Conservation (phyloP, 23 red algal species). For the Gracilariopsis chorda region DNA sequence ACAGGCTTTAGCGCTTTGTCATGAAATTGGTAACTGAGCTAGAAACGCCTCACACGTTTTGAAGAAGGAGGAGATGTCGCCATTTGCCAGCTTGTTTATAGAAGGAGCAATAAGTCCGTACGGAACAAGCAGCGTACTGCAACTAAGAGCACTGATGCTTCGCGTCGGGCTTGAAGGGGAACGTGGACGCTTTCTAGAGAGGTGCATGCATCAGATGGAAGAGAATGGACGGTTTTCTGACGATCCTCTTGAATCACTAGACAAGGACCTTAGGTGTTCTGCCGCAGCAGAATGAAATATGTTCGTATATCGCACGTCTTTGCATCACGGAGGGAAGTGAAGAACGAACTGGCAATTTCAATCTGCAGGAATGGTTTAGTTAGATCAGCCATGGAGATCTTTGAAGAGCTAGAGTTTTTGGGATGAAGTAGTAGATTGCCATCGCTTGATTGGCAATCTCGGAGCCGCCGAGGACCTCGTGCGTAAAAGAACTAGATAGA, state of each 20-base stretch:
- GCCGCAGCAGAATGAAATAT: conserved; percentile 19
- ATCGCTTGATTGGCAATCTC: conserved; percentile 78
- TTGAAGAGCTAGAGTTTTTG: conserved; percentile 68
- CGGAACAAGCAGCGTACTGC: conserved; percentile 34
- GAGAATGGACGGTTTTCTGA: conserved; percentile 48
- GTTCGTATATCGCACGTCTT: conserved; percentile 37
- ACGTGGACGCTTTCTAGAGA: conserved; percentile 74
- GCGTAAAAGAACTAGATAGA: conserved; percentile 20
- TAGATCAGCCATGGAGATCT: conserved; percentile 72
- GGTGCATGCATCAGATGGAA: conserved; percentile 79
- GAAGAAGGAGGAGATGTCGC: background rate
- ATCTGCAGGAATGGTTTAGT: conserved; percentile 76
- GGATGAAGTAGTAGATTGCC: conserved; percentile 91
- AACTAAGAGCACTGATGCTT: conserved; percentile 42
- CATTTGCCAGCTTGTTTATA: conserved; percentile 27
- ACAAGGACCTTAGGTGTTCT: background rate
- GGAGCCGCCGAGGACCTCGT: conserved; percentile 54
- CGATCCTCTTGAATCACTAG: background rate
- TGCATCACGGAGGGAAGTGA: conserved; percentile 67
- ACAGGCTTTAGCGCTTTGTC: conserved; percentile 13
- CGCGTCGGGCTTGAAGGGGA: conserved; percentile 46
- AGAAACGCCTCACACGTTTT: conserved; percentile 5
- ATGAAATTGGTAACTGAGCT: background rate
- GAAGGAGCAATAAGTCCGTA: background rate
- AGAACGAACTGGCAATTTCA: conserved; percentile 46